These are phyloP conservation scores for Agapanthus africanus DNA, from an alignment of 106 monocot species.

Conservation along the genomic window DNA sequence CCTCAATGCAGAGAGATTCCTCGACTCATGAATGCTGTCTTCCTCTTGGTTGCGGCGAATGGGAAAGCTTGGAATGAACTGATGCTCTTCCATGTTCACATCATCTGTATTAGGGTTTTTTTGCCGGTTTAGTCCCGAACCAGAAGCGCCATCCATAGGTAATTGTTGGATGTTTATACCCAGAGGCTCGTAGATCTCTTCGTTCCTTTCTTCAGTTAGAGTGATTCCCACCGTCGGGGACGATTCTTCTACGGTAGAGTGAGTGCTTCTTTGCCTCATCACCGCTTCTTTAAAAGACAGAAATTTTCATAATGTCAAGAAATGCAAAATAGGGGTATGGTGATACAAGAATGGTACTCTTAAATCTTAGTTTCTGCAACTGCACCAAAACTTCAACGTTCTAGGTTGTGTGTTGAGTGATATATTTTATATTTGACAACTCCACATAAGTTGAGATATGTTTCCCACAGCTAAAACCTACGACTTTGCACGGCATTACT, in stretches of 20 bases:
- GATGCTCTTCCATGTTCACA: slow-evolving; percentile 64
- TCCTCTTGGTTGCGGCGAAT: slow-evolving; percentile 26
- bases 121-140: slow-evolving; percentile 27
- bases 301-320: neutral
- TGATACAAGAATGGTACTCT: too few species aligned
- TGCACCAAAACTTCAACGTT: too few species aligned
- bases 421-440: too few species aligned
- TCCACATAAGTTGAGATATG: too few species aligned
- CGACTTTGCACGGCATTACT: too few species aligned
- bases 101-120: neutral
- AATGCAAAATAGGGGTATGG: neutral
- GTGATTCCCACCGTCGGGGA: slow-evolving; percentile 23
- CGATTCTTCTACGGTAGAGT: slow-evolving; percentile 55
- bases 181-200: slow-evolving; percentile 64
- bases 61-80: slow-evolving; percentile 77
- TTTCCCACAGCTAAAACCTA: too few species aligned
- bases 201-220: slow-evolving; percentile 42
- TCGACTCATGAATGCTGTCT: slow-evolving; percentile 14
- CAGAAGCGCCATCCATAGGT: slow-evolving; percentile 32
- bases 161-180: slow-evolving; percentile 60
- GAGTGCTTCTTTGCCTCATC: slow-evolving; percentile 53
- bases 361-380: too few species aligned
- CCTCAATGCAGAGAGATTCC: slow-evolving; percentile 39
- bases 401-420: too few species aligned
- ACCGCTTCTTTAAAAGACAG: slow-evolving; percentile 45